A percentile compares a stretch with the other conserved stretches of the same genome.
Conservation (phyloP, 805 yeast species). For the Tetrapisispora taiwanensis region DNA sequence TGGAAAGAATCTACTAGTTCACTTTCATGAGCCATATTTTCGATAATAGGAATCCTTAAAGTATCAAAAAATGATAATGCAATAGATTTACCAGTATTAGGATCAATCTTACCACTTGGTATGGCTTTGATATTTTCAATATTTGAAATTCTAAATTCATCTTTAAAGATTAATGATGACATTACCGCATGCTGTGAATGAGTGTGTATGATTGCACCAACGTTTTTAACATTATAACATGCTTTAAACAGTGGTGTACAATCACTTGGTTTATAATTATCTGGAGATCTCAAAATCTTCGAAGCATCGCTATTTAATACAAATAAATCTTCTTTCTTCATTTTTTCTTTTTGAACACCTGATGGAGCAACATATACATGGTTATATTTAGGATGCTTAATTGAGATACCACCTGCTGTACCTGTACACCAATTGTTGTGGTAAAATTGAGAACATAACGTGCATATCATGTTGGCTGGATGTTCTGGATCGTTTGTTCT, state of each 20-base stretch:
- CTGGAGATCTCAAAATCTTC: constrained; percentile 51
- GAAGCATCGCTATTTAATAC: constrained; percentile 45
- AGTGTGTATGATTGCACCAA: constrained; percentile 92
- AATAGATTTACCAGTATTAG: constrained; percentile 36
- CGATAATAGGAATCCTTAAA: constrained; percentile 79
- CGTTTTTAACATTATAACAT: constrained; percentile 54
- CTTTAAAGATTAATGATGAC: constrained; percentile 58
- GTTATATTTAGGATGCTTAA: constrained; percentile 37
- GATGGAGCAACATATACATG: constrained; percentile 77
- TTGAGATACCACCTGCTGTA: constrained; percentile 91
- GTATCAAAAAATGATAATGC: constrained; percentile 64
- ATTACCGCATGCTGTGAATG: constrained; percentile 86
- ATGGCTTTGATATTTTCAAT: constrained; percentile 91
- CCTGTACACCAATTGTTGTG: constrained; percentile 88
- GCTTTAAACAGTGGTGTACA: constrained; percentile 84
- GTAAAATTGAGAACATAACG: constrained; percentile 66
- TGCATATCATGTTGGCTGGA: constrained; percentile 81
- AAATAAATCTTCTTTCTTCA: constrained; percentile 73
- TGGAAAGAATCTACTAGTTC: constrained; percentile 60
- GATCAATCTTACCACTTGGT: constrained; percentile 52
- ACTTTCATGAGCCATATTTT: constrained; percentile 82
- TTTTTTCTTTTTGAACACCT: constrained; percentile 90
- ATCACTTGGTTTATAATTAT: constrained; percentile 73
- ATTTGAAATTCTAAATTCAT: constrained; percentile 64
- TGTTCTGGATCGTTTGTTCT: constrained; percentile 44